Evolutionary conservation across 345 rosid genomes (phyloP), one percentile per base, ranked within the genome.

Genomic region (Eucalyptus pumila): DNA sequence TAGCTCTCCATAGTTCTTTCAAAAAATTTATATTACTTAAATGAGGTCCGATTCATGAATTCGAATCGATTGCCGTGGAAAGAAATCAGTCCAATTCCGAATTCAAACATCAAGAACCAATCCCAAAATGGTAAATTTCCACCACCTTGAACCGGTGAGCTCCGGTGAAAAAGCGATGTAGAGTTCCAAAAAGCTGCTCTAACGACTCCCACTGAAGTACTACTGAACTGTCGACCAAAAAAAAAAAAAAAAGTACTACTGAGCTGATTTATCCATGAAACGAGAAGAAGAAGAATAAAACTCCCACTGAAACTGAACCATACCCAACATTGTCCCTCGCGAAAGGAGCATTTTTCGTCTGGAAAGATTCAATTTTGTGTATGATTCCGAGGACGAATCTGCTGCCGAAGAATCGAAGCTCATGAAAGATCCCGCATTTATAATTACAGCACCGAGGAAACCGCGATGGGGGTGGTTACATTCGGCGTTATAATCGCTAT

Each of bases 401-500:
- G 83, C 83, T 4, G 3, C 27, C 83, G 24, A 37, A 76, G 45
- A 4, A 42, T 76, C 47, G 83, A 10, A 21, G 27, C 27, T 24
- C 83, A 37, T 76, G 83, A 76, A 76, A 37, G 42, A 11, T 76
- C 27, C 47, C 27, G 47, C 12, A 19, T 37, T 76, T 76, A 76
- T 76, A 37, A 11, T 76, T 21, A 76, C 45, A 3, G 24, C 13
- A 76, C 83, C 83, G 27, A 76, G 45, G 83, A 26, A 69, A 49
- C 50, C 86, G 80, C 48, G 42, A 96, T 96, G 97, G 98, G 95
- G 91, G 93, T 91, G 50, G 56, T 96, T 5, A 92, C 97, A 2
- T 97, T 96, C 94, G 98, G 99, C 80, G 90, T 95, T 93, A 94
- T 96, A 91, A 85, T 97, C 91, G 99, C 93, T 86, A 92, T 94